phyloP scores from a whole-genome alignment of 2,329 filamentous ascomycete species.

The Aspergillus sp. region DNA sequence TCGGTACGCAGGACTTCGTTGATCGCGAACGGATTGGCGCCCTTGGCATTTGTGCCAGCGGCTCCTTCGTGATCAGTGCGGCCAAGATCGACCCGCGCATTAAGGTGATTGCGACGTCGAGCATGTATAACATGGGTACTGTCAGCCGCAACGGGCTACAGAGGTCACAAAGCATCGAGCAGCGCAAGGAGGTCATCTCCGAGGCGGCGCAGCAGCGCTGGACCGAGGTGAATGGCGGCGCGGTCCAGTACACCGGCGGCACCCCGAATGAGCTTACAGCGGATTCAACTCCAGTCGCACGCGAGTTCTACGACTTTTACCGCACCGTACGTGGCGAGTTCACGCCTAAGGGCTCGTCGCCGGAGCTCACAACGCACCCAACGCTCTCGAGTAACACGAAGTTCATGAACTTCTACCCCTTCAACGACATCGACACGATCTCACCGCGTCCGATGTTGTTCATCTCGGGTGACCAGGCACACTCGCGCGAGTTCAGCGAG shows the following conservation, averaged over 20 bases:
- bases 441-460: too few species aligned
- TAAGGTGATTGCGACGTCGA: slow-evolving; percentile 11
- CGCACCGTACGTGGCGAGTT: slow-evolving; percentile 22
- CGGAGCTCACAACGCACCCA: too few species aligned
- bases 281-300: slow-evolving; percentile 9
- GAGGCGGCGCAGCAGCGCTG: slow-evolving; percentile 14
- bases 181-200: slow-evolving; percentile 10
- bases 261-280: slow-evolving; percentile 16
- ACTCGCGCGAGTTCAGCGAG: too few species aligned
- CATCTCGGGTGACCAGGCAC: too few species aligned
- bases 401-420: too few species aligned
- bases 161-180: not conserved
- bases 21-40: slow-evolving; percentile 20
- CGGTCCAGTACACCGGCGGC: slow-evolving; percentile 10
- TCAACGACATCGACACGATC: too few species aligned
- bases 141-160: not conserved
- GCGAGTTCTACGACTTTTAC: slow-evolving; percentile 28
- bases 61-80: slow-evolving; percentile 24
- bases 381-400: too few species aligned
- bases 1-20: slow-evolving; percentile 14
- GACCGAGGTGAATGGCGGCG: slow-evolving; percentile 11
- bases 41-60: slow-evolving; percentile 23
- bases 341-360: too few species aligned
- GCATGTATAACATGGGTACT: slow-evolving; percentile 12
- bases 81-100: slow-evolving; percentile 25